Base-by-base conservation (phyloP, 2,329 filamentous ascomycete genomes). In the Epicoccum nigrum region DNA sequence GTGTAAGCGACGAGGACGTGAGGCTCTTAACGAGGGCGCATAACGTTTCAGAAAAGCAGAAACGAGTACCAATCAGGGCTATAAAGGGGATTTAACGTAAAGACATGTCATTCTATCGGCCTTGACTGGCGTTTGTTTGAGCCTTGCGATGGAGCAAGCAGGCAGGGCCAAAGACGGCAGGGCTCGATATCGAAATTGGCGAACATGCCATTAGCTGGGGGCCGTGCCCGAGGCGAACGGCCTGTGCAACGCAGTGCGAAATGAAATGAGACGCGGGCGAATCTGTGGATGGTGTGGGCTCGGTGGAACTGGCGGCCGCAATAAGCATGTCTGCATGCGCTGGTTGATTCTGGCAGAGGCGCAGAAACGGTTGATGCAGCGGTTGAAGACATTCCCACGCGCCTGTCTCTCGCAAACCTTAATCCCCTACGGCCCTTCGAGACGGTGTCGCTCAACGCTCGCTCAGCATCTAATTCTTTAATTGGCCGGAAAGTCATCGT, bases 241-340 rank as follows among this genome's bases (percentile, higher is more conserved):
- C 37, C 50, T 54, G 58, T 59, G 58, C 56, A 51, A 55, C 41
- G 48, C 43, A n/a, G 42, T 51, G 57, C 35, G 42, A 57, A 54
- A 59, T 55, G 42, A 57, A 54, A 59, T 55, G 57, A 59, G 57
- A 55, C 34, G 45, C 49, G 42, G 48, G 43, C 38, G 40, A n/a
- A n/a, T n/a, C n/a, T n/a, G n/a, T n/a, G n/a, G 34, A 25, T 42
- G 17, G 48, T 31, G 42, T 42, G 30, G 27, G 33, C 34, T 35
- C 23, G 31, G 41, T 43, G 49, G 27, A 20, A 42, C 21, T 28
- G 27, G 21, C 28, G 28, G 27, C 43, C 43, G 13, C 17, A 46
- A 47, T 19, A 12, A 46, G 49, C 19, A 16, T 46, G 43, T 32
- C 11, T n/a, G 48, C 30, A 25, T 32, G 42, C 19, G 19, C 19